These are phyloP conservation scores for Rhodotorula paludigena DNA, from an alignment of 768 basidiomycete species.

Conservation along the genomic window DNA sequence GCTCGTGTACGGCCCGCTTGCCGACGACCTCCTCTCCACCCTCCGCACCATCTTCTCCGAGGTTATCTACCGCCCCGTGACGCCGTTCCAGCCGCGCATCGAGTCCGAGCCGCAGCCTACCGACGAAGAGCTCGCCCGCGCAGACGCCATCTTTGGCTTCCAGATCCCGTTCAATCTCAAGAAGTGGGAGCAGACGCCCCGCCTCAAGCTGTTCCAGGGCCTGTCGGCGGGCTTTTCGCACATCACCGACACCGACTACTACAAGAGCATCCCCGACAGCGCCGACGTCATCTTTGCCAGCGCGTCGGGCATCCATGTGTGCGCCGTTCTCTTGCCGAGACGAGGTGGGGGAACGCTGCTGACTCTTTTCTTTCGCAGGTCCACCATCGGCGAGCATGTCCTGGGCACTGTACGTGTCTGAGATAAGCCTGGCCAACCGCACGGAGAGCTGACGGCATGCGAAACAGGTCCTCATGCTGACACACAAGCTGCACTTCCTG, in stretches of 20 bases:
- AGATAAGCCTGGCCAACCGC: neutral
- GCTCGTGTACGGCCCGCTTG: constrained; percentile 54
- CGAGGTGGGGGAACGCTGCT: neutral
- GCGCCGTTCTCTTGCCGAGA: neutral
- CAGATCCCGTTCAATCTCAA: constrained; percentile 19
- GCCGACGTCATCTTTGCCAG: constrained; percentile 15
- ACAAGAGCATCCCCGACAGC: neutral
- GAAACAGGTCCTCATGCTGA: constrained; percentile 6
- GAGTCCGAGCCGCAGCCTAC: constrained; percentile 1
- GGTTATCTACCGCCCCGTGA: constrained; percentile 69
- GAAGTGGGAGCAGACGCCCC: constrained; percentile 5
- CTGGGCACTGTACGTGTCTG: constrained; percentile 6
- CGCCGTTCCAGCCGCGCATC: neutral
- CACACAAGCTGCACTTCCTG: constrained; percentile 25
- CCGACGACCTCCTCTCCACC: constrained; percentile 72
- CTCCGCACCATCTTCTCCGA: constrained; percentile 78
- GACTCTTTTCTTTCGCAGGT: neutral
- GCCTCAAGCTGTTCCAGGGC: constrained; percentile 23
- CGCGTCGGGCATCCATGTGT: constrained; percentile 31
- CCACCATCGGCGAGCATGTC: constrained; percentile 26
- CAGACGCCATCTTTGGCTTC: constrained; percentile 22
- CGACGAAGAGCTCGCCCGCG: neutral
- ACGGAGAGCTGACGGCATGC: neutral
- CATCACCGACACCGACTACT: constrained; percentile 17
- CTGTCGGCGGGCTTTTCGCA: constrained; percentile 14